Percentiles rank a stretch among this genome's conserved stretches.
Conservation (phyloP, 345 rosid species). For the Passiflora organensis region DNA sequence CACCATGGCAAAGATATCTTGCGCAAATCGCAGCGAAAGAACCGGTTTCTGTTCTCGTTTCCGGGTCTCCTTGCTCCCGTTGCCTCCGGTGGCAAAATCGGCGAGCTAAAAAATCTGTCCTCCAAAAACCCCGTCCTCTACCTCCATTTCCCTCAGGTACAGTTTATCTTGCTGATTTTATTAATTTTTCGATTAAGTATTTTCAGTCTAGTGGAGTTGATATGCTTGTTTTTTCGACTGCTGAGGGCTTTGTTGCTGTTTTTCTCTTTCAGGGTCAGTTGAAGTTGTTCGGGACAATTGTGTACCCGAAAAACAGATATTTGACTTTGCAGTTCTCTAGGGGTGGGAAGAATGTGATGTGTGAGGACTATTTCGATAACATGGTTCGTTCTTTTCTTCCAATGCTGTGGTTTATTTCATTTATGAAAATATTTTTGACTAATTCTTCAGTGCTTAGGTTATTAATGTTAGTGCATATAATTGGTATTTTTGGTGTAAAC, state of each 20-base stretch:
- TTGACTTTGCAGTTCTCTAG: conserved; percentile 69
- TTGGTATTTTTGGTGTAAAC: too few relatives aligned
- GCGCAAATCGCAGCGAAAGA: conserved; percentile 77
- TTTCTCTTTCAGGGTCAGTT: conserved; percentile 85
- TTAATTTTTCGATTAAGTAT: too few relatives aligned
- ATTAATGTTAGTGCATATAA: too few relatives aligned
- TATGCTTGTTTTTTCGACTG: too few relatives aligned
- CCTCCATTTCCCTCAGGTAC: conserved; percentile 70
- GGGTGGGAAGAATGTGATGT: conserved; percentile 74
- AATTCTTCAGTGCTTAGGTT: too few relatives aligned
- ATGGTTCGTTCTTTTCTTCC: conserved; percentile 36
- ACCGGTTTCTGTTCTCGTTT: conserved; percentile 63
- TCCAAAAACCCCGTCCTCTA: conserved; percentile 83
- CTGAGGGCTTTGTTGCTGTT: too few relatives aligned
- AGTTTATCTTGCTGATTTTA: background rate
- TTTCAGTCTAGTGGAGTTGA: too few relatives aligned
- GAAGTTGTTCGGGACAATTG: conserved; percentile 81
- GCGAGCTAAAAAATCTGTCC: conserved; percentile 68
- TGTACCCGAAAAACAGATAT: conserved; percentile 55
- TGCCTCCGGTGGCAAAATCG: conserved; percentile 65
- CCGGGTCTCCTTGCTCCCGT: conserved; percentile 67
- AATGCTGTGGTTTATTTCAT: too few relatives aligned
- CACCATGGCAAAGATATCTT: conserved; percentile 79
- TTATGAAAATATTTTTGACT: too few relatives aligned
- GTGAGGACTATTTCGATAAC: conserved; percentile 60